phyloP scores from a whole-genome alignment of 2,329 filamentous ascomycete species.

The Fusarium udum region DNA sequence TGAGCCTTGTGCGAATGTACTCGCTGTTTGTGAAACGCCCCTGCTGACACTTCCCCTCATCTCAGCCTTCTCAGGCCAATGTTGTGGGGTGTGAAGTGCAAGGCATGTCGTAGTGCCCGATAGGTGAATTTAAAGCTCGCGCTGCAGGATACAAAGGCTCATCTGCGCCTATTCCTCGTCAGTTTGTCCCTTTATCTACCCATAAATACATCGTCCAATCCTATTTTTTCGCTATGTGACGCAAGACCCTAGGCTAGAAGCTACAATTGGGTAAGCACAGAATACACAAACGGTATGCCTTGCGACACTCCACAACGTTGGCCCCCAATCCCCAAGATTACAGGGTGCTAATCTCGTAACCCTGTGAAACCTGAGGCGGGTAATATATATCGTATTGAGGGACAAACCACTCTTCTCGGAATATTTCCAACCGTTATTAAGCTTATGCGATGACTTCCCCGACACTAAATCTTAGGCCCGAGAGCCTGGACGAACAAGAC shows the following conservation, averaged over 20 bases:
- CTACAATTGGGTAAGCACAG: neutral
- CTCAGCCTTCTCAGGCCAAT: too few relatives aligned
- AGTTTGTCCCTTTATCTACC: too few relatives aligned
- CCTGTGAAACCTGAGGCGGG: neutral
- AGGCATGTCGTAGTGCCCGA: neutral
- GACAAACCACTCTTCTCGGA: neutral
- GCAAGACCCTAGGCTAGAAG: neutral
- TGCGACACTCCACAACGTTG: neutral
- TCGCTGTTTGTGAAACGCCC: rapidly evolving
- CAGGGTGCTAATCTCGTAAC: neutral
- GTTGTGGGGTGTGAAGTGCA: too few relatives aligned
- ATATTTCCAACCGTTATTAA: neutral
- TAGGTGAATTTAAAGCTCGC: rapidly evolving
- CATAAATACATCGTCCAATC: rapidly evolving
- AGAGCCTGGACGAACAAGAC: too few relatives aligned
- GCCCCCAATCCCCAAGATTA: neutral
- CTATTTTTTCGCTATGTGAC: neutral
- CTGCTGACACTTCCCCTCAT: neutral
- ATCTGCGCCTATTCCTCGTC: too few relatives aligned
- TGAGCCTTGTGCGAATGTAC: neutral
- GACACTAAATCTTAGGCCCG: neutral
- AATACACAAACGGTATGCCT: neutral
- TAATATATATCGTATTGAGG: neutral
- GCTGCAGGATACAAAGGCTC: neutral
- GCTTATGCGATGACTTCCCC: neutral